Percentiles rank a stretch among this genome's conserved stretches.
phyloP scores from a whole-genome alignment of 2,329 filamentous ascomycete species.

The Colletotrichum salicis region DNA sequence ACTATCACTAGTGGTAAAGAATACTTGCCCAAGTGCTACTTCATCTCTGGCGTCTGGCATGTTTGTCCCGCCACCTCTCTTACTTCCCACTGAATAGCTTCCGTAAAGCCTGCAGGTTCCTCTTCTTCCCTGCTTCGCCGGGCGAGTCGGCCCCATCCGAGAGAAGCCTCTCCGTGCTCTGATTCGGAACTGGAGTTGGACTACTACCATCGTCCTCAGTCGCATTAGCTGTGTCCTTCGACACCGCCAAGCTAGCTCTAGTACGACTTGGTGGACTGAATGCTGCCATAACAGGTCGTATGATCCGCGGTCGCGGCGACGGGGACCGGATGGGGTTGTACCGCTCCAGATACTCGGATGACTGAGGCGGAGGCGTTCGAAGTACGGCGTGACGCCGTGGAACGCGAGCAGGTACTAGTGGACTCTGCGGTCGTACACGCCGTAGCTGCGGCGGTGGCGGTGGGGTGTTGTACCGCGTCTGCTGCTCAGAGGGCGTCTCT shows the following conservation, averaged over 20 bases:
- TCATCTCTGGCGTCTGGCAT: neutral
- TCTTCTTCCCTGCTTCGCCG: conserved; percentile 9
- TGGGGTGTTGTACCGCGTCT: neutral
- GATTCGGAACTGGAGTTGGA: neutral
- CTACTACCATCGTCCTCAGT: neutral
- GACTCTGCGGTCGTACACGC: conserved; percentile 11
- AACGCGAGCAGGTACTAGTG: neutral
- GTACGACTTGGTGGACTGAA: conserved; percentile 12
- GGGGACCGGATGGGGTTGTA: conserved; percentile 42
- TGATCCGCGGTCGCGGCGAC: conserved; percentile 9
- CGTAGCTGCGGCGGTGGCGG: conserved; percentile 22
- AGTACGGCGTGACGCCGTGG: conserved; percentile 1
- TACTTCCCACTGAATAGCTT: conserved; percentile 33
- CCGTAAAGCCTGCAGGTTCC: conserved; percentile 19
- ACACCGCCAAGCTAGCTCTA: neutral
- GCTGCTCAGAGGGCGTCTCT: conserved; percentile 40
- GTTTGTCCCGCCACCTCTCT: neutral
- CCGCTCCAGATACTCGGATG: conserved; percentile 49
- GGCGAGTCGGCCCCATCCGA: conserved; percentile 29
- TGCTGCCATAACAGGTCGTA: conserved; percentile 11
- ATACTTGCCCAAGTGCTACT: neutral
- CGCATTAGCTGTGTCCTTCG: neutral
- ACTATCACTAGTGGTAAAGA: conserved; percentile 19
- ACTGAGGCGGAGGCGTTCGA: conserved; percentile 37
- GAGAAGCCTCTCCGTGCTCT: neutral